Base-by-base conservation (phyloP, 331 rosid species). In the Malus hybrid region DNA sequence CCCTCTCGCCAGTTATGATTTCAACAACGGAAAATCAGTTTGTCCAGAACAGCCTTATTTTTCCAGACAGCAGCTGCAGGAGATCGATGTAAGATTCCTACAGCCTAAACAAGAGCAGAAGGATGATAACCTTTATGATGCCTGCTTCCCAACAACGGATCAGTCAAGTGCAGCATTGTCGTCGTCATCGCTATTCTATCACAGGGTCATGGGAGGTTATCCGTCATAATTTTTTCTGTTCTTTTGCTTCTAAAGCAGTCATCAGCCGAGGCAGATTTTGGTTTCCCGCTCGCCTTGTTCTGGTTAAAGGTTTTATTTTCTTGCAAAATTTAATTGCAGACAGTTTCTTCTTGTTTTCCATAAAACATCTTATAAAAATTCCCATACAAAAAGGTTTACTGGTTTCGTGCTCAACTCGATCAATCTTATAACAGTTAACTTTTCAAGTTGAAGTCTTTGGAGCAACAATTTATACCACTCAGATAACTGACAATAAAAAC, bases 81-180 rank as follows among this genome's bases (percentile, higher is more conserved):
- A 86, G 65, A 76, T 75, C n/a, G 93, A 81, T 15, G 12, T 71
- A 14, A 85, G 91, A 63, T 85, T 84, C 62, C 68, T 89, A 73
- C 84, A 82, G 79, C 93, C 92, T 50, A 91, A 91, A 81, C 93
- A 86, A 71, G 98, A 91, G 82, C 88, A 81, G 14, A 83, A 80
- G 18, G 97, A 91, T 42, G 89, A 86, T 33, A 11, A 68, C 33
- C 48, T 81, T 7, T 82, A 78, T 39, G 85, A 77, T 78, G 39
- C 87, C 26, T 78, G 85, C 77, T 30, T 83, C 7, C 85, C 91
- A 28, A 18, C 77, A 24, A 68, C 72, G 20, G 96, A 86, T 74
- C 84, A 68, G 74, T 79, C 86, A 71, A 88, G 79, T 72, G 63
- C 83, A 42, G 68, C 92, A 13, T 71, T 80, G 29, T 50, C 67